These are phyloP conservation scores for Hirschfeldia incana DNA, from an alignment of 345 rosid genomes.

Conservation along the genomic window DNA sequence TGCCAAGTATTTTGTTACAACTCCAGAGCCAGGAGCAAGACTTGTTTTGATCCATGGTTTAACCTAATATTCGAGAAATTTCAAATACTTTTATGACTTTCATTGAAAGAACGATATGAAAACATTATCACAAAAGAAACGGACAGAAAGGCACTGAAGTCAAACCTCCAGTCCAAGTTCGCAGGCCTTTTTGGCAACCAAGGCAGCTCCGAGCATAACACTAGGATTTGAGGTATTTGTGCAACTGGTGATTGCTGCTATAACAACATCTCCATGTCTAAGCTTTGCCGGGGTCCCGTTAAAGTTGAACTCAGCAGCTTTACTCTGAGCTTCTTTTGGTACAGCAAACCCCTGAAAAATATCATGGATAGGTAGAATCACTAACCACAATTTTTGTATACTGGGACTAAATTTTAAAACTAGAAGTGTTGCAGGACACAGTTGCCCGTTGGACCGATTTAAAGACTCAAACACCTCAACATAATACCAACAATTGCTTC, in stretches of 20 bases:
- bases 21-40: constrained; percentile 97
- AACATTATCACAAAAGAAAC: constrained; percentile 4
- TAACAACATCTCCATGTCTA: constrained; percentile 86
- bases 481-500: not conserved
- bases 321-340: constrained; percentile 73
- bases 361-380: not conserved
- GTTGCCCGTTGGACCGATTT: not conserved
- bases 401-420: not conserved
- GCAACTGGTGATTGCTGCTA: constrained; percentile 97
- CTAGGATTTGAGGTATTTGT: constrained; percentile 96
- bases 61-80: constrained; percentile 49
- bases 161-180: constrained; percentile 82
- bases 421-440: constrained; percentile 3
- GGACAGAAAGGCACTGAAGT: constrained; percentile 14
- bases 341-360: constrained; percentile 72
- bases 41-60: constrained; percentile 91
- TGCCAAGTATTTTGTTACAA: constrained; percentile 84
- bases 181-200: constrained; percentile 94
- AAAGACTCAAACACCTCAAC: not conserved
- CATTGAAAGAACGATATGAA: not conserved
- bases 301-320: constrained; percentile 67
- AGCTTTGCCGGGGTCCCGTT: constrained; percentile 67
- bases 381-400: not conserved
- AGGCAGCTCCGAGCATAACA: constrained; percentile 95
- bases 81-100: not conserved